These are phyloP conservation scores for Phytopythium sindhum DNA, from an alignment of 352 stramenopile genomes.

Conservation along the genomic window DNA sequence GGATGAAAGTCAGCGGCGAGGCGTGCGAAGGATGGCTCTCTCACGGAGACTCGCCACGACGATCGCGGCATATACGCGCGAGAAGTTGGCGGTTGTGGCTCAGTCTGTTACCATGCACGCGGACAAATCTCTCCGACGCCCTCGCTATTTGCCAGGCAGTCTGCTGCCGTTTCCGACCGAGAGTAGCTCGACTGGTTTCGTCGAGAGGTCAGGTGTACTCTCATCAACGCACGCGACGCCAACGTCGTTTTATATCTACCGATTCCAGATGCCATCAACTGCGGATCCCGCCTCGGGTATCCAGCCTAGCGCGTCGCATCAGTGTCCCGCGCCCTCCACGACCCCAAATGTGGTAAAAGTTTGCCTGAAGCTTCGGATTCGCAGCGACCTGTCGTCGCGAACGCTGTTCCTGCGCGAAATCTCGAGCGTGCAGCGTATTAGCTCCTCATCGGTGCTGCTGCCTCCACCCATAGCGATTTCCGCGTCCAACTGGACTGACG, in stretches of 20 bases:
- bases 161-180: background rate
- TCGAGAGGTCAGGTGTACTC: background rate
- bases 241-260: conserved; percentile 3
- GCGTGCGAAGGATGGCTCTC: conserved; percentile 16
- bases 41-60: conserved; percentile 12
- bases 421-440: background rate
- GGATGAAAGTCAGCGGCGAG: conserved; percentile 21
- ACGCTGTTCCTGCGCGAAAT: background rate
- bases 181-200: background rate
- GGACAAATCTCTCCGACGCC: conserved; percentile 16
- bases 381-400: background rate
- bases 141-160: conserved; percentile 11
- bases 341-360: background rate
- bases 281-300: background rate
- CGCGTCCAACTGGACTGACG: background rate
- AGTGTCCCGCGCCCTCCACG: background rate
- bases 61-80: conserved; percentile 12
- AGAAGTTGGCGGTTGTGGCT: conserved; percentile 12
- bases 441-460: background rate
- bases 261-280: background rate
- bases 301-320: background rate
- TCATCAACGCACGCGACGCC: conserved; percentile 3
- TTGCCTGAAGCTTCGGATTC: background rate
- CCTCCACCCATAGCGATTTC: background rate
- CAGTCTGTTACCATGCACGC: conserved; percentile 13